Conservation (phyloP, 2,329 filamentous ascomycete genomes). For the Knufia petricola region DNA sequence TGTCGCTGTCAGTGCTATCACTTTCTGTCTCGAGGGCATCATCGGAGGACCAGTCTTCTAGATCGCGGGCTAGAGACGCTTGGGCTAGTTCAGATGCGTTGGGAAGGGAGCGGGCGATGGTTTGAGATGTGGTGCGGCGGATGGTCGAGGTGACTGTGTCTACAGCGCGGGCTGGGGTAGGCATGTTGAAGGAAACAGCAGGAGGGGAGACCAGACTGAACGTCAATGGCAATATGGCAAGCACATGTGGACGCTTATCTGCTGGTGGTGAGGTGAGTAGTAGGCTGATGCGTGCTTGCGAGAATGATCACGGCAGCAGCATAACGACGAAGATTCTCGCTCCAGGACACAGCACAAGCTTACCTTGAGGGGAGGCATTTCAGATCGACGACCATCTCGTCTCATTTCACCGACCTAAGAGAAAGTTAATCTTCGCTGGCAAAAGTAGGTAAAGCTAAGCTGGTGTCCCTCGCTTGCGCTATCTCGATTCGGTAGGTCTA, state of each 20-base stretch:
- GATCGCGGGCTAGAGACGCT: conserved; percentile 55
- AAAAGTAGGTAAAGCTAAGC: background rate
- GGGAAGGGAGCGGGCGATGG: conserved; percentile 37
- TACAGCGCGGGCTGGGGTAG: background rate
- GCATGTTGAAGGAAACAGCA: background rate
- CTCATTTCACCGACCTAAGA: background rate
- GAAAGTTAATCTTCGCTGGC: background rate
- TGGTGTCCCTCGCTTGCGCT: too few relatives aligned
- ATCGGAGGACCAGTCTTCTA: conserved; percentile 55
- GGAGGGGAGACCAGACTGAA: background rate
- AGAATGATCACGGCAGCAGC: too few relatives aligned
- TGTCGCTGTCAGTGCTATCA: conserved; percentile 32
- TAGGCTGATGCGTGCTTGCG: too few relatives aligned
- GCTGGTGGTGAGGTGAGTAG: too few relatives aligned
- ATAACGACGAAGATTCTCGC: too few relatives aligned
- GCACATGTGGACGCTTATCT: too few relatives aligned
- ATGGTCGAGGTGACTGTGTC: background rate
- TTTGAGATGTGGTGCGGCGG: background rate
- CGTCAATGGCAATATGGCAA: too few relatives aligned
- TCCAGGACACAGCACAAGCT: too few relatives aligned
- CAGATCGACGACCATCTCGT: background rate
- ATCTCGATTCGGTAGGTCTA: background rate
- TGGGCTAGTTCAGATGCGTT: conserved; percentile 58
- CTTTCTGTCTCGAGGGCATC: conserved; percentile 25
- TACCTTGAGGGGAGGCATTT: too few relatives aligned